Base-by-base conservation (phyloP, 768 basidiomycete species). In the Kwoniella dendrophila region DNA sequence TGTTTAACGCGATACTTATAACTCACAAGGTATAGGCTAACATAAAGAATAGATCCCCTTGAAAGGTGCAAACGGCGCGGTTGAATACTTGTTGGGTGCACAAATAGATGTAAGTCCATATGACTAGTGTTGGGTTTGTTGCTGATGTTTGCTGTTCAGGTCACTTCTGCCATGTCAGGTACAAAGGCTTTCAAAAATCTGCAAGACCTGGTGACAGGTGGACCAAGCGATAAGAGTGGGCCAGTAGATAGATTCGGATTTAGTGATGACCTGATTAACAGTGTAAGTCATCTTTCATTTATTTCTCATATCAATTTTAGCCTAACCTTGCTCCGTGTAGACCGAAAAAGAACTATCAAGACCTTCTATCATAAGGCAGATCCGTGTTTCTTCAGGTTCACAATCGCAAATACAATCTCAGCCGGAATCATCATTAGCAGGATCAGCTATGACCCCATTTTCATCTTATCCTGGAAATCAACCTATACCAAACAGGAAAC, bases 31-130 rank as follows among this genome's bases (percentile, higher is more conserved):
- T 18, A 11, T 5, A 33, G 40, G 11, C 27, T 11, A 40, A 33
- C 27, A 44, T n/a, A 24, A 29, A 11, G 3, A 3, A 18, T n/a
- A 64, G 67, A 68, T 68, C 1, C 67, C 62, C 2, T 50, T 68
- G 30, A 56, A 40, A 38, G 59, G 56, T 29, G 43, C 53, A 7
- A 45, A 38, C 11, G 67, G 67, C 3, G 59, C 49, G 16, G 44
- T 68, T 2, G 67, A 68, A 29, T 56, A 44, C 27, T 51, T 57
- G 45, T 20, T 68, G 6, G 67, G 67, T 26, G 67, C 67, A 0
- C 67, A 68, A 45, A 59, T 68, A 36, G 56, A 68, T 36, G 67
- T 68, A 34, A 61, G 62, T 45, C 2, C 14, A 27, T n/a, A n/a
- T n/a, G n/a, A n/a, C n/a, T n/a, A n/a, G n/a, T n/a, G n/a, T n/a